Conservation (phyloP, 257 asterid genomes). For the Jasminum sambac region DNA sequence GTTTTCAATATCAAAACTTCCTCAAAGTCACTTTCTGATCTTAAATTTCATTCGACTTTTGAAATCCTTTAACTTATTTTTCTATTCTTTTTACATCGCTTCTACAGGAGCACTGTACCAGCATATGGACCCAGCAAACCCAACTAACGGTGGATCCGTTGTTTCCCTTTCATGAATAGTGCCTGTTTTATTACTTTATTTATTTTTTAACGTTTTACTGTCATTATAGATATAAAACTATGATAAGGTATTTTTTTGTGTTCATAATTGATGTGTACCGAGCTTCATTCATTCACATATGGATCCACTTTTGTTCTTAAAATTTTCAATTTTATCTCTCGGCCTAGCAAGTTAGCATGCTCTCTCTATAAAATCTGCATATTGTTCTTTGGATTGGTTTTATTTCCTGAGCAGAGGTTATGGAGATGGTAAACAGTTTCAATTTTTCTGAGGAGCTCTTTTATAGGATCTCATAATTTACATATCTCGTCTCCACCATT, state of each 20-base stretch:
- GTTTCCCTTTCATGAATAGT: constrained; percentile 27
- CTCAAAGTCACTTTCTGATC: background rate
- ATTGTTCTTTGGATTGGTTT: background rate
- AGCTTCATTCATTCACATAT: constrained; percentile 19
- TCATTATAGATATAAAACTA: background rate
- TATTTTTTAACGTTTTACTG: background rate
- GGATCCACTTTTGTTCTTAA: constrained; percentile 38
- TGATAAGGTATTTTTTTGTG: constrained; percentile 23
- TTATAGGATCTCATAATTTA: background rate
- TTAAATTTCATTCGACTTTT: too few relatives aligned
- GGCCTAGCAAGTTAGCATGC: constrained; percentile 24
- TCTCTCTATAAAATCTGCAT: background rate
- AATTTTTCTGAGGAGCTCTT: background rate
- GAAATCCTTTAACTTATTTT: too few relatives aligned
- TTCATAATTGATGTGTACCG: constrained; percentile 12
- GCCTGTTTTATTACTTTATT: background rate
- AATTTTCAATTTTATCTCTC: constrained; percentile 33
- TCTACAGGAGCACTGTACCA: too few relatives aligned
- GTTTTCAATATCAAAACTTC: background rate
- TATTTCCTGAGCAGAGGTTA: constrained; percentile 20
- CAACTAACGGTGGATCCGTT: background rate
- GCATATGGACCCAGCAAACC: background rate
- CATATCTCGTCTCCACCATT: background rate
- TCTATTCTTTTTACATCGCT: too few relatives aligned
- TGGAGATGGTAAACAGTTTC: background rate